Evolutionary conservation across 1,284 basidiomycete genomes (phyloP), one percentile per base, ranked within the genome.

Genomic region (Somion occarium): DNA sequence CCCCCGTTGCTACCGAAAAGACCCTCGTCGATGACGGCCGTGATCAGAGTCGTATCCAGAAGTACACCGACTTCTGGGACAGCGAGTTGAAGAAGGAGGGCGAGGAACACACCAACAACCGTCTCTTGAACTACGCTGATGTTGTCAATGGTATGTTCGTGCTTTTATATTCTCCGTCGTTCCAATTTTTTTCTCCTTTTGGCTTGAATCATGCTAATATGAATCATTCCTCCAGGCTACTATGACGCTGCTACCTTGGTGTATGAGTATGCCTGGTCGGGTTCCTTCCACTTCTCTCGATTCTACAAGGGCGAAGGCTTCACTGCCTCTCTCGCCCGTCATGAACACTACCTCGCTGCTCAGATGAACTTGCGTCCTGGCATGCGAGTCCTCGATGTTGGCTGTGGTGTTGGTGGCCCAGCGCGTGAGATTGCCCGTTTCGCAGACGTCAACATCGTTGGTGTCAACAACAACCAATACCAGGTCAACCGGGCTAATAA

Each of bases 261-360:
- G 51, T 99, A 98, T 76, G 96, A 99, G 72, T 98, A 93, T 66
- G 95, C 92, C 51, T 96, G 93, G 93, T 82, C 81, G 5, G 76
- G 86, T 54, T 95, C 89, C 44, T 99, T 99, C 83, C 96, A 99
- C 74, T 99, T 99, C 71, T 97, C 92, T 51, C 92, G 97, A 38
- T 99, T 97, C 79, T 94, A 91, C 83, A 89, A 88, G 70, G 97
- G 96, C 57, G 97, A 99, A 71, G 82, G 84, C 1, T 98, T 99
- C 65, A 65, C 73, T 41, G 81, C 81, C 4, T 83, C 90, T 50
- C 79, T 99, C 52, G 95, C 96, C 15, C 88, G 97, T 50, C 96
- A 99, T 67, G 96, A 99, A 74, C 96, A 99, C 74, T 99, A 96
- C 75, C 91, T 99, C 56, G 86, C 95, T 11, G 74, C 85, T 3